phyloP scores from a whole-genome alignment of 345 rosid genomes.

The Pugionium dolabratum region DNA sequence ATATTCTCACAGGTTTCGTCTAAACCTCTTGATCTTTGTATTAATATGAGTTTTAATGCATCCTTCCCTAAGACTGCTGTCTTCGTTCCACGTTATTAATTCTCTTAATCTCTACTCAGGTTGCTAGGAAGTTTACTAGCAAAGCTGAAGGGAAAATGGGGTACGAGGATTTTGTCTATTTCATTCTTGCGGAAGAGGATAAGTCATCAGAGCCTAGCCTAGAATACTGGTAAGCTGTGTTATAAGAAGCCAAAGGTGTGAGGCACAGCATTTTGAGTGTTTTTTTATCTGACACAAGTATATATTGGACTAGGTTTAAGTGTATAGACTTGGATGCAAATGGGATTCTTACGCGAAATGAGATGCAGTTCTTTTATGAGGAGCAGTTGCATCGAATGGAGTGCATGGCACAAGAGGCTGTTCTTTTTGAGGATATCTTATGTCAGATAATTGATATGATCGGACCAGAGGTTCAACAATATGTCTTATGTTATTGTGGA shows the following conservation, averaged over 20 bases:
- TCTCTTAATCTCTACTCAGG: conserved; percentile 43
- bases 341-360: conserved; percentile 80
- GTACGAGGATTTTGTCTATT: conserved; percentile 95
- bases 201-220: conserved; percentile 96
- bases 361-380: conserved; percentile 90
- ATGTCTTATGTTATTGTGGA: conserved; percentile 20
- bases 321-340: conserved; percentile 96
- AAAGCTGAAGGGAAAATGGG: conserved; percentile 94
- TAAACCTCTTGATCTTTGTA: neutral
- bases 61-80: neutral
- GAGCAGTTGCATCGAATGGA: conserved; percentile 99
- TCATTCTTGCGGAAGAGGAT: conserved; percentile 94
- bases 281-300: conserved; percentile 22
- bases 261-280: conserved; percentile 3
- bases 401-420: conserved; percentile 99
- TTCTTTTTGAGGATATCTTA: conserved; percentile 89
- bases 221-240: conserved; percentile 74
- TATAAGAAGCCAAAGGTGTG: neutral
- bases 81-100: conserved; percentile 1
- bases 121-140: conserved; percentile 84
- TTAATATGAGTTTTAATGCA: neutral
- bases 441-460: conserved; percentile 98
- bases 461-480: conserved; percentile 72
- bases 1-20: conserved; percentile 88
- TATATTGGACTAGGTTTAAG: conserved; percentile 65